Percentiles rank a stretch among this genome's conserved stretches.
phyloP scores from a whole-genome alignment of 2,329 filamentous ascomycete genomes.

The Penicillium frequentans region DNA sequence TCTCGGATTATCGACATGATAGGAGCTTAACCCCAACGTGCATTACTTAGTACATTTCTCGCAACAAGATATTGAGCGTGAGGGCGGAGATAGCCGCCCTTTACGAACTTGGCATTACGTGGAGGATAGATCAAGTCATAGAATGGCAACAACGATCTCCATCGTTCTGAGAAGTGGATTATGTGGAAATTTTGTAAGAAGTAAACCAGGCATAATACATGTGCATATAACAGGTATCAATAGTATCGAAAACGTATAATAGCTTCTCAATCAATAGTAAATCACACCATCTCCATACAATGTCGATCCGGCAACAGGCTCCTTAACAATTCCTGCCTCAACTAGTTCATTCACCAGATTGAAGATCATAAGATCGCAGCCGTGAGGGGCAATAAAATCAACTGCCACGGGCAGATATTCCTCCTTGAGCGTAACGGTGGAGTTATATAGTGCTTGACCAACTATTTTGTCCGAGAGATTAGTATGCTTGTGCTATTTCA shows the following conservation, averaged over 20 bases:
- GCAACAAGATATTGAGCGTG: neutral
- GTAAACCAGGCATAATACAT: too few species aligned
- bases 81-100: neutral
- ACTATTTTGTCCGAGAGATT: conserved; percentile 12
- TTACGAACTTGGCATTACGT: neutral
- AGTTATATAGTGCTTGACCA: conserved; percentile 37
- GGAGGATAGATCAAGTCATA: neutral
- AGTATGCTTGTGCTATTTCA: neutral
- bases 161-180: neutral
- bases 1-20: neutral
- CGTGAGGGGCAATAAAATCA: conserved; percentile 58
- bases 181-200: too few species aligned
- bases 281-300: conserved; percentile 1
- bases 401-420: conserved; percentile 60
- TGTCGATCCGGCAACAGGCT: conserved; percentile 1
- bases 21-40: neutral
- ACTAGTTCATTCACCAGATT: conserved; percentile 55
- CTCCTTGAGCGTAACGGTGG: conserved; percentile 40
- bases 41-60: neutral
- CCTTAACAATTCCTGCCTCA: conserved; percentile 23
- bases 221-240: neutral
- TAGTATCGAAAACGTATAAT: neutral
- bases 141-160: neutral
- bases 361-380: conserved; percentile 62
- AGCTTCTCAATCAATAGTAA: neutral